These are phyloP conservation scores for Kurtzmaniella quercitrusa DNA, from an alignment of 1,139 yeast species.

Conservation along the genomic window DNA sequence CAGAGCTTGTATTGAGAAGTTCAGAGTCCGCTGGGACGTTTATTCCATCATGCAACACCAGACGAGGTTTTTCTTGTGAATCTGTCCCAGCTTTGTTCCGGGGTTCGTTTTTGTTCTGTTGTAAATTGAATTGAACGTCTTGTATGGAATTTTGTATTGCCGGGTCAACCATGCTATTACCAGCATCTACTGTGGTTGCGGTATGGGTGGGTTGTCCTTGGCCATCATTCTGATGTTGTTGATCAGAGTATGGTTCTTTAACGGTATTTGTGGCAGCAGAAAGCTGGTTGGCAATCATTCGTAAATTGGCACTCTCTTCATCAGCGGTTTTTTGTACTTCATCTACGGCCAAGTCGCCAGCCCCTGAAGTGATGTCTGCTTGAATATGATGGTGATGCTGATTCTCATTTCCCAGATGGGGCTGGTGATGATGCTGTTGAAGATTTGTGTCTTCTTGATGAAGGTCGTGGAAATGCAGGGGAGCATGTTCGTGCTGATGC, in stretches of 20 bases:
- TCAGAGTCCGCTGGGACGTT: constrained; percentile 41
- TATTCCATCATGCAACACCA: constrained; percentile 21
- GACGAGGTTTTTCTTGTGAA: constrained; percentile 4
- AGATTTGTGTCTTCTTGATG: neutral
- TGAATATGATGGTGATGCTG: neutral
- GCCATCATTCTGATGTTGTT: neutral
- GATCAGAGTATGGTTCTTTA: neutral
- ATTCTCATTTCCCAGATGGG: neutral
- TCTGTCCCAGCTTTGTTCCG: neutral
- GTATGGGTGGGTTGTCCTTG: neutral
- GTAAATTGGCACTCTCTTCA: constrained; percentile 14
- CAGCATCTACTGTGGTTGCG: neutral
- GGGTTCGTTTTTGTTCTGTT: neutral
- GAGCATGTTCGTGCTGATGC: constrained; percentile 1
- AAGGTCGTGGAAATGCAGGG: constrained; percentile 1
- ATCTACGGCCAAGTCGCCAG: neutral
- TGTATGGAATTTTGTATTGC: neutral
- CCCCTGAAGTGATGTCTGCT: neutral
- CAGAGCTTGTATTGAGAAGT: constrained; percentile 37
- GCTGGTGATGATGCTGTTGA: neutral
- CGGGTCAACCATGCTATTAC: neutral
- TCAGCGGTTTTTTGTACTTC: neutral
- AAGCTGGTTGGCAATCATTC: constrained; percentile 16
- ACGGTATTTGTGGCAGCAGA: constrained; percentile 13
- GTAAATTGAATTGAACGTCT: neutral